Percentiles rank a stretch among this genome's conserved stretches.
Conservation (phyloP, 176 grass and related monocot genomes). For the Dendrocalamus sinicus region DNA sequence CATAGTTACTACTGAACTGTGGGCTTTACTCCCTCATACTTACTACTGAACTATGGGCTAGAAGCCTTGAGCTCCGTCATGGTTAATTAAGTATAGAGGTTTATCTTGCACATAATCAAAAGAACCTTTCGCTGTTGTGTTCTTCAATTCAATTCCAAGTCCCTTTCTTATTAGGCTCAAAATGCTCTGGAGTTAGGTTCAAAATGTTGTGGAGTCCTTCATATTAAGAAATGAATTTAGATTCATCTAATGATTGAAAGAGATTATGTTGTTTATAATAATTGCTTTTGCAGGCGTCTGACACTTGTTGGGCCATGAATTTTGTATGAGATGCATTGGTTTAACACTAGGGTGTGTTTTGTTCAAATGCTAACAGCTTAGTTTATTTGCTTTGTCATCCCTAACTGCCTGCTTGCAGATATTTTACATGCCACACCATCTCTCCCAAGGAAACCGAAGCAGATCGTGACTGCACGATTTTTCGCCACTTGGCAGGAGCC, state of each 20-base stretch:
- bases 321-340: slow-evolving; percentile 33
- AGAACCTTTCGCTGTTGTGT: background rate
- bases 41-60: background rate
- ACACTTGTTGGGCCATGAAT: background rate
- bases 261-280: background rate
- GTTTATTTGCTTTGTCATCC: slow-evolving; percentile 25
- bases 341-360: background rate
- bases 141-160: background rate
- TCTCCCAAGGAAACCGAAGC: background rate
- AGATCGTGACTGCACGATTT: slow-evolving; percentile 36
- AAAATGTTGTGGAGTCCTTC: background rate
- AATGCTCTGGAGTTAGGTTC: background rate
- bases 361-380: slow-evolving; percentile 3
- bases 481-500: slow-evolving; percentile 36
- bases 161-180: background rate
- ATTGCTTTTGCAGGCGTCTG: background rate
- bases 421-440: slow-evolving; percentile 20
- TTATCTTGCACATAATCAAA: background rate
- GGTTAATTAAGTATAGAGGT: background rate
- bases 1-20: background rate
- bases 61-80: background rate
- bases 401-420: background rate
- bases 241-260: slow-evolving; percentile 1
- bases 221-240: background rate
- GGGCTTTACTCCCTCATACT: too few species aligned